Evolutionary conservation across 768 basidiomycete genomes (phyloP).

Genomic region (Leccinum ochraceum): DNA sequence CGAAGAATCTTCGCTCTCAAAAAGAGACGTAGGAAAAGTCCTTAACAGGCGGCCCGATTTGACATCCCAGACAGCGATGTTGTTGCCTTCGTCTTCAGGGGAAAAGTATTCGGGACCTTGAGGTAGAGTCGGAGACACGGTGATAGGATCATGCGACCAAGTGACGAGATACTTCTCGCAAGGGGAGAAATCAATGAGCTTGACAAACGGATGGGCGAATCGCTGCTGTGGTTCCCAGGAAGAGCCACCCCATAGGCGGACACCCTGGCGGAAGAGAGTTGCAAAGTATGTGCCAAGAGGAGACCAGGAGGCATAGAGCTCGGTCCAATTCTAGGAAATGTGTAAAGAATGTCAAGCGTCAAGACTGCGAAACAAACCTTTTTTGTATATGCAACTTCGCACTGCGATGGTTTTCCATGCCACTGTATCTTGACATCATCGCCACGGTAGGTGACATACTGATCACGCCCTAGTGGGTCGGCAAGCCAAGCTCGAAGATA

Average conservation of each 20-base stretch:
- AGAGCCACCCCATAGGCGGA: conserved; percentile 92
- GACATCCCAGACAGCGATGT: conserved; percentile 98
- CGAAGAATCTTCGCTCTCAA: conserved; percentile 56
- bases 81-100: conserved; percentile 94
- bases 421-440: conserved; percentile 90
- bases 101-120: conserved; percentile 88
- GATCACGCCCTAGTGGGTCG: conserved; percentile 91
- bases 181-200: conserved; percentile 96
- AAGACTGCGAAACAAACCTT: conserved; percentile 49
- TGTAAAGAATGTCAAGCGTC: conserved; percentile 9
- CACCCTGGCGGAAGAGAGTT: conserved; percentile 92
- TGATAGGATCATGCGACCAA: conserved; percentile 94
- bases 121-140: conserved; percentile 75
- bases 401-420: conserved; percentile 89
- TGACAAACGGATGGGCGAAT: conserved; percentile 94
- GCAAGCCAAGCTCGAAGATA: conserved; percentile 95
- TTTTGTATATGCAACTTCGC: conserved; percentile 74
- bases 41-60: conserved; percentile 90
- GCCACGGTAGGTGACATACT: conserved; percentile 91
- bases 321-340: conserved; percentile 82
- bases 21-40: conserved; percentile 74
- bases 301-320: conserved; percentile 96
- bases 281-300: conserved; percentile 94
- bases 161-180: conserved; percentile 96
- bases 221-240: conserved; percentile 88